Evolutionary conservation across 164 flowering plant species (phyloP).

Genomic region (Litsea cubeba): DNA sequence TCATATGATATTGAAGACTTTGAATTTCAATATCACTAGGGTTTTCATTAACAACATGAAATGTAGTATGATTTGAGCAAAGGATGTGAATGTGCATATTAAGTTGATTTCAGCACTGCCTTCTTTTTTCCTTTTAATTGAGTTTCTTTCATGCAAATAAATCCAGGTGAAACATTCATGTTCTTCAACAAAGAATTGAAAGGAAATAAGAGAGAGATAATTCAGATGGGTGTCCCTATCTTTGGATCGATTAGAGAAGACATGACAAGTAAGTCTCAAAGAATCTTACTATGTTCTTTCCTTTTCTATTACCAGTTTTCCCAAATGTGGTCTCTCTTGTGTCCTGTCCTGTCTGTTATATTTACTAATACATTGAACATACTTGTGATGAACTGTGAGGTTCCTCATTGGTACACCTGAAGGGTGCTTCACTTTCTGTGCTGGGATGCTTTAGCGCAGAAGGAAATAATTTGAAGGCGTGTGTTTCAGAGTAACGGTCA

Average conservation of each 20-base stretch:
- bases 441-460: too few relatives aligned
- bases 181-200: constrained; percentile 84
- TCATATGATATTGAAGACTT: background rate
- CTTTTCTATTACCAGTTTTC: background rate
- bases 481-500: too few relatives aligned
- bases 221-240: constrained; percentile 90
- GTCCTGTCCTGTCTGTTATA: background rate
- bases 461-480: too few relatives aligned
- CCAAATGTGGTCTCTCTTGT: background rate
- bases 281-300: background rate
- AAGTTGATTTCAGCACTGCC: background rate
- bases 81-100: background rate
- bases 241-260: constrained; percentile 73
- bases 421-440: too few relatives aligned
- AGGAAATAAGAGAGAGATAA: constrained; percentile 81
- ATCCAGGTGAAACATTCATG: constrained; percentile 75
- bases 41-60: background rate
- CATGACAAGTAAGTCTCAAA: constrained; percentile 27
- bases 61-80: too few relatives aligned
- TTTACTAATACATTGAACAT: too few relatives aligned
- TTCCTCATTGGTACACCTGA: too few relatives aligned
- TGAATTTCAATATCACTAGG: background rate
- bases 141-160: constrained; percentile 5
- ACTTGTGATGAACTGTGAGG: too few relatives aligned
- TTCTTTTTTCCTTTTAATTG: background rate